These are phyloP conservation scores for Trichoderma koningii DNA, from an alignment of 2,329 filamentous ascomycete species.

Conservation along the genomic window DNA sequence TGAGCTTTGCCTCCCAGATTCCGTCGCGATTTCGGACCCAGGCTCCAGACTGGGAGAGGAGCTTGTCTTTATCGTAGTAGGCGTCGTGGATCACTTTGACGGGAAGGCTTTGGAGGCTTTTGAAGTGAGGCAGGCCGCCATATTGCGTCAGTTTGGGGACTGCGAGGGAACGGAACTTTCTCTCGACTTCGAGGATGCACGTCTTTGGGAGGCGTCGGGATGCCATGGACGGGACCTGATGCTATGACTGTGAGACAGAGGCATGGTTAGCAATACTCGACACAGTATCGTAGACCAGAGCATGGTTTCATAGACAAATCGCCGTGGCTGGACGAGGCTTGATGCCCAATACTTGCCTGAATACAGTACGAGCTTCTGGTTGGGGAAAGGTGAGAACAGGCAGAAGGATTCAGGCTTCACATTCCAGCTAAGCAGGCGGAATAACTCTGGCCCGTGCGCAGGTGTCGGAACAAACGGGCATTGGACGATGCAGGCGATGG, in stretches of 20 bases:
- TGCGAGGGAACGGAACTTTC: constrained; percentile 5
- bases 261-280: neutral
- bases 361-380: no score
- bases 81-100: neutral
- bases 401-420: no score
- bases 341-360: no score
- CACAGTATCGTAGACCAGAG: no score
- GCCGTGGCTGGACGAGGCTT: no score
- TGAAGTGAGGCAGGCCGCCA: constrained; percentile 5
- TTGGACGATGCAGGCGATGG: no score
- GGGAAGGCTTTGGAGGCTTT: neutral
- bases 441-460: no score
- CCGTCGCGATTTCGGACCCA: neutral
- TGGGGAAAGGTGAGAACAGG: no score
- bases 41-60: neutral
- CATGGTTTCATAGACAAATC: no score
- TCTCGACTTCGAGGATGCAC: constrained; percentile 1
- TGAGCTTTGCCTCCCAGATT: constrained; percentile 1
- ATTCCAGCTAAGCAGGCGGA: no score
- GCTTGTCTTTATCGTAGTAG: neutral
- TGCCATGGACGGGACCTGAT: neutral
- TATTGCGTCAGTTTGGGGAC: constrained; percentile 10
- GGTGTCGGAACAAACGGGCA: no score
- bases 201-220: constrained; percentile 1
- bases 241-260: neutral